A percentile compares a stretch with the other conserved stretches of the same genome.
Evolutionary conservation across 73 alveolate genomes (phyloP).

Genomic region (Durusdinium trenchii): DNA sequence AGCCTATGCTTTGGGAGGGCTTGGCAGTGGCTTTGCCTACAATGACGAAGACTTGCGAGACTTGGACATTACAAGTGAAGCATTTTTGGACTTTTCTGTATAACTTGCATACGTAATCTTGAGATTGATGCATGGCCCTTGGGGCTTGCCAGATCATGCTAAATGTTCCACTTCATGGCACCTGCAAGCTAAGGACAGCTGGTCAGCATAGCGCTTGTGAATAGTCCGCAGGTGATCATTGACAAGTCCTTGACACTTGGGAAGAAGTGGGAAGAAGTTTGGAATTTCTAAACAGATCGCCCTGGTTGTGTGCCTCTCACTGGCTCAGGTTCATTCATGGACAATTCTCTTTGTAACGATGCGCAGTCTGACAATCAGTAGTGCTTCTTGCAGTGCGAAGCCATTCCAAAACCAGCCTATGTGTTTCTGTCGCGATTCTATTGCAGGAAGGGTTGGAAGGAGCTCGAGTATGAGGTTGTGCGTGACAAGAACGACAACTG

Average conservation of each 20-base stretch:
- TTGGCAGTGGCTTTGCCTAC: constrained; percentile 94
- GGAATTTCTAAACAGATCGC: too few species aligned
- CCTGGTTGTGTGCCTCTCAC: too few species aligned
- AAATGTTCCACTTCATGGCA: too few species aligned
- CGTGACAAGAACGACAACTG: constrained; percentile 96
- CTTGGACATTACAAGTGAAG: too few species aligned
- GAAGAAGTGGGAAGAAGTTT: neutral
- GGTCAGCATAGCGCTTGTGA: constrained; percentile 47
- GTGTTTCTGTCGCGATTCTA: neutral
- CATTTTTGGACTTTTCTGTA: too few species aligned
- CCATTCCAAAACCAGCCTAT: neutral
- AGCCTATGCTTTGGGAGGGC: constrained; percentile 93
- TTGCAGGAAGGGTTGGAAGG: constrained; percentile 95
- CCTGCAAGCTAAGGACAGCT: too few species aligned
- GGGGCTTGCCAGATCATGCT: too few species aligned
- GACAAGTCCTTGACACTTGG: constrained; percentile 83
- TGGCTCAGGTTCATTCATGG: too few species aligned
- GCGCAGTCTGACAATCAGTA: neutral
- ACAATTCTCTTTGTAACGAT: neutral
- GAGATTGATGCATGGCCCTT: too few species aligned
- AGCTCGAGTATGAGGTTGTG: constrained; percentile 96
- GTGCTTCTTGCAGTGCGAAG: neutral
- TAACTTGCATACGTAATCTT: too few species aligned
- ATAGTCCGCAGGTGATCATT: constrained; percentile 82
- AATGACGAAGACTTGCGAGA: constrained; percentile 62